These are phyloP conservation scores for Pseudevernia furfuracea DNA, from an alignment of 495 filamentous ascomycete species.

Conservation along the genomic window DNA sequence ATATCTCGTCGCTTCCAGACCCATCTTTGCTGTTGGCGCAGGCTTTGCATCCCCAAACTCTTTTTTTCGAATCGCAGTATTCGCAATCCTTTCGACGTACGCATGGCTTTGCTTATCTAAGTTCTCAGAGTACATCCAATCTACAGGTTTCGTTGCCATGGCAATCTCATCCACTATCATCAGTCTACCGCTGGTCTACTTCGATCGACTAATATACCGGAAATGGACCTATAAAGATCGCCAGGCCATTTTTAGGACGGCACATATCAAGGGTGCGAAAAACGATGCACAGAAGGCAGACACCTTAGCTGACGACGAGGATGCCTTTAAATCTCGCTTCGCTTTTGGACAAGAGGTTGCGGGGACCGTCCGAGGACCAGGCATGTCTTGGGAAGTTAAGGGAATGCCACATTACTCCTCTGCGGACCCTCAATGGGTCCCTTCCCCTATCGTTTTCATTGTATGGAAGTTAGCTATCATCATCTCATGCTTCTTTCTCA, in stretches of 20 bases:
- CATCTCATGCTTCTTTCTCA: neutral
- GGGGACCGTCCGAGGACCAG: neutral
- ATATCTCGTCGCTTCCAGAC: neutral
- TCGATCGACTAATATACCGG: neutral
- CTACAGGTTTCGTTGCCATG: neutral
- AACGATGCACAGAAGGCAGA: neutral
- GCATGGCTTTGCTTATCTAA: neutral
- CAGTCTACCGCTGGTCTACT: neutral
- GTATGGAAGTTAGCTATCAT: neutral
- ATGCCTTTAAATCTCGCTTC: conserved; percentile 2
- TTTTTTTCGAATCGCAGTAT: neutral
- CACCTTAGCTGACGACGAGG: neutral
- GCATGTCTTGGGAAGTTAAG: neutral
- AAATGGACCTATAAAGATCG: neutral
- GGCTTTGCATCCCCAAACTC: neutral
- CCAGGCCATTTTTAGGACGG: too few species aligned
- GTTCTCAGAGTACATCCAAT: neutral
- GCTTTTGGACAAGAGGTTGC: neutral
- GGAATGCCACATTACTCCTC: neutral
- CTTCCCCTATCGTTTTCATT: neutral
- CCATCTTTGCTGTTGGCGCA: neutral
- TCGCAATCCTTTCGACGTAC: neutral
- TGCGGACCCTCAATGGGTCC: neutral
- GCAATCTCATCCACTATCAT: neutral
- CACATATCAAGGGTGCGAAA: neutral